Evolutionary conservation across 352 stramenopile genomes (phyloP).

Genomic region (Globisporangium nagaii): DNA sequence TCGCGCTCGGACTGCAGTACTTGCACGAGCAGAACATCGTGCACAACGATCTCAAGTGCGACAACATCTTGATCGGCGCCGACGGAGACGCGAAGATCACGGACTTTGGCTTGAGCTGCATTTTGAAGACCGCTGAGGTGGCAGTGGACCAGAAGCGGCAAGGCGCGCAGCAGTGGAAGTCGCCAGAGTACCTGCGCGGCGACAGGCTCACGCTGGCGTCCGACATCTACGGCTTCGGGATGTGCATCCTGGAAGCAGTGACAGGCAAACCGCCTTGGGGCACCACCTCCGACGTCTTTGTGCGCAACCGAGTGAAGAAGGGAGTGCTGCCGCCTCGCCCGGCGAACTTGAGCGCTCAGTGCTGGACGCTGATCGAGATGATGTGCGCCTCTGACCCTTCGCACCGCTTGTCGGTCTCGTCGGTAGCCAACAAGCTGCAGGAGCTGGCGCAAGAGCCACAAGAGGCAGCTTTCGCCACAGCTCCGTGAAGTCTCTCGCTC

Average conservation of each 20-base stretch:
- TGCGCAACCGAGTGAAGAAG: not conserved
- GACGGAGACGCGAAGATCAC: slow-evolving; percentile 16
- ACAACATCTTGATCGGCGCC: slow-evolving; percentile 70
- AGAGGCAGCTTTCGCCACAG: no score
- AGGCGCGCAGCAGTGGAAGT: not conserved
- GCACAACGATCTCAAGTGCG: slow-evolving; percentile 87
- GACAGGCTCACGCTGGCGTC: not conserved
- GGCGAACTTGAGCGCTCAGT: not conserved
- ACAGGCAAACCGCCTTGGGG: slow-evolving; percentile 1
- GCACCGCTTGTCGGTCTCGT: not conserved
- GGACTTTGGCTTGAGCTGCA: slow-evolving; percentile 14
- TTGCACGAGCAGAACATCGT: slow-evolving; percentile 12
- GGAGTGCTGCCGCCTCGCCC: not conserved
- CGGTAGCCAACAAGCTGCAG: not conserved
- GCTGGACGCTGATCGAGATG: slow-evolving; percentile 2
- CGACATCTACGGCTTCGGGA: slow-evolving; percentile 12
- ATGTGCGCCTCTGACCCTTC: not conserved
- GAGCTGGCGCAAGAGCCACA: not conserved
- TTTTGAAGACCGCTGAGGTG: not conserved
- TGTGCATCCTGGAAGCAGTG: slow-evolving; percentile 10
- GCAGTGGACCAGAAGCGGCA: not conserved
- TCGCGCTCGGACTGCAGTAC: slow-evolving; percentile 13
- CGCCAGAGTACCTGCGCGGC: not conserved
- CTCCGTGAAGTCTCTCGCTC: no score
- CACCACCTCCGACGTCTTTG: not conserved